A percentile compares a stretch with the other conserved stretches of the same genome.
These are phyloP conservation scores for Pleodorina starrii DNA, from an alignment of 139 green algal genomes.

Conservation along the genomic window DNA sequence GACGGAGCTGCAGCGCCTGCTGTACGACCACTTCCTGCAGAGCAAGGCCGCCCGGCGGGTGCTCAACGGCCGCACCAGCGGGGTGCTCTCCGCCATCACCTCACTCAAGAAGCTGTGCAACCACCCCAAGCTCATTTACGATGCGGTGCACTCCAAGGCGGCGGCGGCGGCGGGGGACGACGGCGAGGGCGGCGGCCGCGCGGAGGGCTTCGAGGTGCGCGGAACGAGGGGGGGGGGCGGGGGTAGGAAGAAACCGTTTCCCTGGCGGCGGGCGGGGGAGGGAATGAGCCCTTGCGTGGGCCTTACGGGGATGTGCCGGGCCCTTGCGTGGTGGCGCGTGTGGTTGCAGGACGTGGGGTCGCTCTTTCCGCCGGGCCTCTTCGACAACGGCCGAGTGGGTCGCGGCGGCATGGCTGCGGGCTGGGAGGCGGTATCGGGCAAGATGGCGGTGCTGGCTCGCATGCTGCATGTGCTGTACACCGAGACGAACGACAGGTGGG, in stretches of 20 bases:
- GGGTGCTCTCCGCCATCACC: constrained; percentile 92
- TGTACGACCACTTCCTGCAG: constrained; percentile 96
- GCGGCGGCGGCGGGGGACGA: background rate
- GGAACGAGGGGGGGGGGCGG: background rate
- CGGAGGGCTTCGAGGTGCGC: constrained; percentile 69
- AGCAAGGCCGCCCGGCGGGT: constrained; percentile 86
- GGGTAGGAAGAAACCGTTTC: too few relatives aligned
- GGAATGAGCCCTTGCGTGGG: too few relatives aligned
- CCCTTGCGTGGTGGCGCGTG: background rate
- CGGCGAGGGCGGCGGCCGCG: background rate
- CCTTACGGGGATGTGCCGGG: background rate
- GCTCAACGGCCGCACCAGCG: constrained; percentile 68
- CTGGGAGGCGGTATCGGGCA: constrained; percentile 86
- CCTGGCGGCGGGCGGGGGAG: too few relatives aligned
- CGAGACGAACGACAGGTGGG: constrained; percentile 85
- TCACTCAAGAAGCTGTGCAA: constrained; percentile 98
- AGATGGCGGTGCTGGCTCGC: constrained; percentile 88
- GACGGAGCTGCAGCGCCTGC: constrained; percentile 86
- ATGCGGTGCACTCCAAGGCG: constrained; percentile 62
- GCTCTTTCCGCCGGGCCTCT: constrained; percentile 90
- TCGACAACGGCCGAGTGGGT: constrained; percentile 80
- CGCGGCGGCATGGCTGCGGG: constrained; percentile 72
- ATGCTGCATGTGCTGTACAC: constrained; percentile 89
- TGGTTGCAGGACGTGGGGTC: constrained; percentile 53
- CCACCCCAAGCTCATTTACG: constrained; percentile 96